Conservation (phyloP, 139 green algal species). For the Chlorella sp. region DNA sequence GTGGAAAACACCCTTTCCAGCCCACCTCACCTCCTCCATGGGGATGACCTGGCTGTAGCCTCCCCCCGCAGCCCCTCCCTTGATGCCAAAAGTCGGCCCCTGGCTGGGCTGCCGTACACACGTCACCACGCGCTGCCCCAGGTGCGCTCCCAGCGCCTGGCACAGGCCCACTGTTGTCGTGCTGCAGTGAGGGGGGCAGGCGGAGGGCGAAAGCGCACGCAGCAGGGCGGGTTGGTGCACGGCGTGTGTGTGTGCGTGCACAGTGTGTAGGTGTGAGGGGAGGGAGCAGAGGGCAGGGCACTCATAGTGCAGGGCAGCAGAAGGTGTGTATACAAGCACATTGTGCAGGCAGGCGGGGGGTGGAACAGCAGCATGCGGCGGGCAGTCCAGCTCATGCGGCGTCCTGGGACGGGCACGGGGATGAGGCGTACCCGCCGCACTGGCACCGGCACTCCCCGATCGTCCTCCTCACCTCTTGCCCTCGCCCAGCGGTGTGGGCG, state of each 20-base stretch:
- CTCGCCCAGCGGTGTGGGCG: slow-evolving; percentile 94
- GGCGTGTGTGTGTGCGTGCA: not conserved
- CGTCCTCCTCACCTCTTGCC: slow-evolving; percentile 79
- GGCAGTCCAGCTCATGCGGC: not conserved
- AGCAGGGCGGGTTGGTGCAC: not conserved
- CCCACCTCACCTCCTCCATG: slow-evolving; percentile 1
- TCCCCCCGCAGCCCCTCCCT: slow-evolving; percentile 94
- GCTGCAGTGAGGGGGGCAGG: not conserved
- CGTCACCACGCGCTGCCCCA: slow-evolving; percentile 85
- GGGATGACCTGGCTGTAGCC: slow-evolving; percentile 96
- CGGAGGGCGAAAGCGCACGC: not conserved
- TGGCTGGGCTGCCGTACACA: slow-evolving; percentile 97
- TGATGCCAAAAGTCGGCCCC: slow-evolving; percentile 96
- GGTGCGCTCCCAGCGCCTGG: slow-evolving; percentile 94
- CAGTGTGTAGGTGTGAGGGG: too few species aligned
- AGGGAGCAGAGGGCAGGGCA: too few species aligned
- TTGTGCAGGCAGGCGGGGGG: not conserved
- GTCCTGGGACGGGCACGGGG: too few species aligned
- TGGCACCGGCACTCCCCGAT: not conserved
- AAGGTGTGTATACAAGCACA: not conserved
- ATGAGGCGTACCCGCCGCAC: not conserved
- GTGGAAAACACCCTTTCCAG: too few species aligned
- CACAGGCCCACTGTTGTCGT: slow-evolving; percentile 98
- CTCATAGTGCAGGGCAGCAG: too few species aligned
- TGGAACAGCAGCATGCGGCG: not conserved